Conservation (phyloP, 345 rosid species). For the Brassica juncea region DNA sequence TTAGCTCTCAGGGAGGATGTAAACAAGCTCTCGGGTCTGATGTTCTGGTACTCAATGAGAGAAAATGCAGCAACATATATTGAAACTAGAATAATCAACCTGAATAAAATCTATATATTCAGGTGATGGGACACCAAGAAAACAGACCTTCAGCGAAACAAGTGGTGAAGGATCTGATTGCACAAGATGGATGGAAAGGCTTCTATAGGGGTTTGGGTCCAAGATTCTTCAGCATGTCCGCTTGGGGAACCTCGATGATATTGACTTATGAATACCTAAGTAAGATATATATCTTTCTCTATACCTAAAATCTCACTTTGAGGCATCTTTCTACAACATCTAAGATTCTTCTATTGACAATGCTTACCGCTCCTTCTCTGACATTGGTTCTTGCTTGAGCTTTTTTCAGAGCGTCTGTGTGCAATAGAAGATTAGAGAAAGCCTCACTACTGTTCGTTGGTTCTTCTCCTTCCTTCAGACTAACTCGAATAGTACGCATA, state of each 20-base stretch:
- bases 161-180: conserved; percentile 68
- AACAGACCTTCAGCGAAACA: conserved; percentile 67
- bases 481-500: conserved; percentile 32
- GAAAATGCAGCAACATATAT: background rate
- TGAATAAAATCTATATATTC: conserved; percentile 6
- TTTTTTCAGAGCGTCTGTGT: conserved; percentile 72
- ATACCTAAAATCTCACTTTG: background rate
- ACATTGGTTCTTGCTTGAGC: conserved; percentile 16
- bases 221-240: conserved; percentile 95
- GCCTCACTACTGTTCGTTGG: conserved; percentile 18
- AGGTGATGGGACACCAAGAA: conserved; percentile 85
- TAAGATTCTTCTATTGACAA: background rate
- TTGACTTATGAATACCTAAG: conserved; percentile 93
- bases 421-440: conserved; percentile 56
- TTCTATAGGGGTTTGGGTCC: conserved; percentile 92
- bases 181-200: conserved; percentile 93
- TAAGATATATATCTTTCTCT: conserved; percentile 43
- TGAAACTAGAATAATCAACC: background rate
- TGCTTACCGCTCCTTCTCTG: background rate
- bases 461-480: conserved; percentile 9
- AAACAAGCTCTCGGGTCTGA: background rate
- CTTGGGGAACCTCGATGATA: conserved; percentile 99
- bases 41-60: background rate
- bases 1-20: background rate
- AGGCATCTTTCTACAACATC: background rate